Conservation (phyloP, 2,329 filamentous ascomycete genomes). For the Didymella exigua region DNA sequence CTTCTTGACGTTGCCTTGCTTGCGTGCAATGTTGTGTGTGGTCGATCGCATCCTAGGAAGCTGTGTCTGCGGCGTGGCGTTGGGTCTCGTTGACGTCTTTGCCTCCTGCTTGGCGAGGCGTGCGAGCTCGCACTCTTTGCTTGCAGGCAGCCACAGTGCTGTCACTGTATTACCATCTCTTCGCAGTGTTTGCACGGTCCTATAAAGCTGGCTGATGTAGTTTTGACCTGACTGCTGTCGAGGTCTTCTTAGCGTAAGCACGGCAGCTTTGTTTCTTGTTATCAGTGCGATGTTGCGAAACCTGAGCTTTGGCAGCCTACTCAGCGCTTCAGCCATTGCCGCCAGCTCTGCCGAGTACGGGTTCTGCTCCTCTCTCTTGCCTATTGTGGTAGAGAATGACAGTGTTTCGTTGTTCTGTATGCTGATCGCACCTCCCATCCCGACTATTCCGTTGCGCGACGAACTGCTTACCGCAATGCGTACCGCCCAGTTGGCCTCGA, state of each 20-base stretch:
- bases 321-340: neutral
- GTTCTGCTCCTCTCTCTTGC: conserved; percentile 1
- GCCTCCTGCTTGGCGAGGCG: neutral
- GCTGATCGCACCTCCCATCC: neutral
- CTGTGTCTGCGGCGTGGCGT: neutral
- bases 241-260: conserved; percentile 11
- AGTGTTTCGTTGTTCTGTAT: neutral
- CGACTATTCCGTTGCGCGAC: neutral
- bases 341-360: neutral
- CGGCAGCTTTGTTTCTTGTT: conserved; percentile 7
- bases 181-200: conserved; percentile 8
- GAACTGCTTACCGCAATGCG: conserved; percentile 18
- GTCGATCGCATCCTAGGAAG: neutral
- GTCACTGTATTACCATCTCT: conserved; percentile 13
- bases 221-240: conserved; percentile 3
- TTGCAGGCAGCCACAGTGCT: conserved; percentile 16
- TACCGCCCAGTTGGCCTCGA: conserved; percentile 16
- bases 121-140: conserved; percentile 18
- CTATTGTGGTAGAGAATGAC: conserved; percentile 8
- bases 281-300: neutral
- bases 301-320: neutral
- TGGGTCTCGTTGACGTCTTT: neutral
- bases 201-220: conserved; percentile 14
- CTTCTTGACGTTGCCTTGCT: neutral
- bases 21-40: neutral